A percentile compares a stretch with the other conserved stretches of the same genome.
These are phyloP conservation scores for Naganishia cerealis DNA, from an alignment of 1,284 basidiomycete genomes.

Conservation along the genomic window DNA sequence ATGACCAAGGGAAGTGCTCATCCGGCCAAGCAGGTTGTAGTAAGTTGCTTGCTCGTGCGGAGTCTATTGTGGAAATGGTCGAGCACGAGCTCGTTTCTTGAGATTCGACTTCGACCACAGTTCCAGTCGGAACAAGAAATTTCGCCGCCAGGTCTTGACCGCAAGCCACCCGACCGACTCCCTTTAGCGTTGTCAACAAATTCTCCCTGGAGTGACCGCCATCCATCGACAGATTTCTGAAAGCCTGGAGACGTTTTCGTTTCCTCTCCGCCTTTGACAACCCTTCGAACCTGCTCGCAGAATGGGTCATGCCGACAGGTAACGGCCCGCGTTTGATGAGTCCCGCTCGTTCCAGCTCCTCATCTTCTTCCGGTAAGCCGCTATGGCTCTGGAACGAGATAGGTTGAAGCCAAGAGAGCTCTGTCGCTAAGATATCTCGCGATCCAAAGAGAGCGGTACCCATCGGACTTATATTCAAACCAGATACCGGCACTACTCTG, in stretches of 20 bases:
- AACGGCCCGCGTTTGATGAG: slow-evolving; percentile 17
- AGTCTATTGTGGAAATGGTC: background rate
- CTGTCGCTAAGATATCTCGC: slow-evolving; percentile 20
- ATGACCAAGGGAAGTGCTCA: slow-evolving; percentile 68
- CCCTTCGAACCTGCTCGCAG: slow-evolving; percentile 24
- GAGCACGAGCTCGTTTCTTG: slow-evolving; percentile 11
- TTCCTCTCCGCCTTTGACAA: slow-evolving; percentile 26
- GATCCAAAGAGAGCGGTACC: slow-evolving; percentile 15
- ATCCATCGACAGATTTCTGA: slow-evolving; percentile 17
- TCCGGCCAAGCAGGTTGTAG: slow-evolving; percentile 69
- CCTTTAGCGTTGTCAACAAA: slow-evolving; percentile 59
- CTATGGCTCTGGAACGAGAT: background rate
- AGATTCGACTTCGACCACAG: slow-evolving; percentile 15
- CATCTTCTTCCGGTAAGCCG: background rate
- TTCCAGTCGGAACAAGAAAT: slow-evolving; percentile 26
- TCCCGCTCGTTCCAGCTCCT: slow-evolving; percentile 21
- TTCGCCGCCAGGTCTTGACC: slow-evolving; percentile 18
- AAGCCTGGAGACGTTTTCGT: slow-evolving; percentile 29
- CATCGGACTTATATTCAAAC: slow-evolving; percentile 11
- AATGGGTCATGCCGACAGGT: slow-evolving; percentile 23
- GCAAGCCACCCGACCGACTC: slow-evolving; percentile 28
- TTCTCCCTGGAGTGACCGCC: slow-evolving; percentile 59
- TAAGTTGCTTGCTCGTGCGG: background rate
- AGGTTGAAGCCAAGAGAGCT: slow-evolving; percentile 28
- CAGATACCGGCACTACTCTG: slow-evolving; percentile 18